Conservation (phyloP, 1,284 basidiomycete species). For the Violaceomyces palustris region DNA sequence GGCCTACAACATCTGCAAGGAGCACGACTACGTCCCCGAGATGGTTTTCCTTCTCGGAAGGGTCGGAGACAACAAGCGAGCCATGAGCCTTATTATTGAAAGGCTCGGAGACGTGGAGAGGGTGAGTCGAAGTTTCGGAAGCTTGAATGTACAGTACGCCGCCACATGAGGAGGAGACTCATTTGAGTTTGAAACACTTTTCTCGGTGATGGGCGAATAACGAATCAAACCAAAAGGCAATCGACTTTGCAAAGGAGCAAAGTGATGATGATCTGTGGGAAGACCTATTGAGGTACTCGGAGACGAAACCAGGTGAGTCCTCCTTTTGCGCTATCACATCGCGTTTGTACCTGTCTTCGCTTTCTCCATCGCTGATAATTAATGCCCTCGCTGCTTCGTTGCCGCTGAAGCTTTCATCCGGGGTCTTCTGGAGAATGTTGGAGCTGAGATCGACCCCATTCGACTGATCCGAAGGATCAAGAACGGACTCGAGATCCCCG, state of each 20-base stretch:
- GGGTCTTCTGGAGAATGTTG: slow-evolving; percentile 84
- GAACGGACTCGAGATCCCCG: slow-evolving; percentile 91
- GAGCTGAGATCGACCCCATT: slow-evolving; percentile 91
- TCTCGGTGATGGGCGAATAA: no score
- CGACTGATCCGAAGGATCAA: slow-evolving; percentile 87
- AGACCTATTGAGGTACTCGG: slow-evolving; percentile 86
- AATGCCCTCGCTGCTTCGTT: neutral
- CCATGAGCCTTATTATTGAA: slow-evolving; percentile 90
- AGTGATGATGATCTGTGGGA: slow-evolving; percentile 97
- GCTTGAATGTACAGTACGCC: no score
- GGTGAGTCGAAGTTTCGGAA: slow-evolving; percentile 56
- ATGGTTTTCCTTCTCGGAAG: slow-evolving; percentile 96
- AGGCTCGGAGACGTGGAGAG: slow-evolving; percentile 84
- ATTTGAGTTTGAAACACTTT: no score
- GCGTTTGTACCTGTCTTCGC: slow-evolving; percentile 1
- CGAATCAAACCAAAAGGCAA: slow-evolving; percentile 70
- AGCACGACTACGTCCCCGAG: slow-evolving; percentile 81
- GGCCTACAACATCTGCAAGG: slow-evolving; percentile 83
- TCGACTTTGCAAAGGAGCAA: slow-evolving; percentile 97
- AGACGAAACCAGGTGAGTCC: slow-evolving; percentile 72
- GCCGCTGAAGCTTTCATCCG: slow-evolving; percentile 74
- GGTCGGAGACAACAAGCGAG: slow-evolving; percentile 95
- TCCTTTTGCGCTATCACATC: no score
- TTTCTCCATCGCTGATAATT: neutral
- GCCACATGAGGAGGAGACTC: no score